Evolutionary conservation across 2,329 filamentous ascomycete species (phyloP), one percentile per base, ranked within the genome.

Genomic region (Colletotrichum theobromicola): DNA sequence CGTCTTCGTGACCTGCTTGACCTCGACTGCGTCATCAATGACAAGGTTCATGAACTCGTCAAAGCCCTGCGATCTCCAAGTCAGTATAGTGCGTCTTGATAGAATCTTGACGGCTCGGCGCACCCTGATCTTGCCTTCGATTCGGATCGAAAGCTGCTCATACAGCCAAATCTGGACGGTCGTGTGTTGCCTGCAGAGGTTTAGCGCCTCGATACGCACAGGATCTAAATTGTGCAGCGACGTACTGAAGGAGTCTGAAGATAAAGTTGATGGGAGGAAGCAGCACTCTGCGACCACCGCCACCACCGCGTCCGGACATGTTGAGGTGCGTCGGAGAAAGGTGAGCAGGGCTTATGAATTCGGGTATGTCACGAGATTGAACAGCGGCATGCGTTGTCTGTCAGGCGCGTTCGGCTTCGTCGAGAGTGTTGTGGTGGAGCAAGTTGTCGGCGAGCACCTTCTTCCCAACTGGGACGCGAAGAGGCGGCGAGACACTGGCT

Each of bases 31-130:
- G 80, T 99, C 95, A 82, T 99, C 97, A 78, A 98, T 91, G 50
- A 98, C 97, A 64, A 99, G 89, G 87, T 99, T 99, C 96, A 99
- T 98, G 87, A 98, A 99, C 85, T 99, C 97, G 83, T 99, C 97
- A 79, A 99, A 99, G 16, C 97, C 96, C 95, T 98, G 76, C 2
- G 55, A 30, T 9, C n/a, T 4, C 32, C 13, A 21, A 64, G 73
- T 81, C 69, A 81, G 78, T 58, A 42, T 53, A 18, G 4, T 35
- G 26, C 10, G 4, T 24, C 10, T 18, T n/a, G 15, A 37, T 30
- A 21, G 21, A 16, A 64, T 24, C n/a, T 16, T 18, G 5, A 24
- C 16, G 12, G 34, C 24, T 24, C n/a, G 55, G 85, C 93, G 77
- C 84, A 98, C 96, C 81, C 97, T 92, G 78, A 99, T 98, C 87